phyloP scores from a whole-genome alignment of 345 rosid genomes.

The Ceriops tagal region DNA sequence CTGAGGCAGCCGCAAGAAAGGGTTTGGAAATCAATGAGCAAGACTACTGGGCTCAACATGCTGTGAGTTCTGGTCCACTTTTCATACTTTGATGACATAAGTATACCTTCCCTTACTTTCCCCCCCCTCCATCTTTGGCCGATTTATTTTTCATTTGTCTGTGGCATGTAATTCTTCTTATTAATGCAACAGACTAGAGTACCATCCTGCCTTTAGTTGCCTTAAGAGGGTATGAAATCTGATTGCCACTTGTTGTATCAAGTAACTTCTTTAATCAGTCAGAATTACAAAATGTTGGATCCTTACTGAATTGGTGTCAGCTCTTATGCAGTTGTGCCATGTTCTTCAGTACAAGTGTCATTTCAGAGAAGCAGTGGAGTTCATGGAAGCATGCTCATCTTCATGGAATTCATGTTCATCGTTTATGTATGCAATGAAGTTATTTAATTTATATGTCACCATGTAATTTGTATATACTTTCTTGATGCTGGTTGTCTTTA shows the following conservation, averaged over 20 bases:
- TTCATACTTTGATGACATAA: background rate
- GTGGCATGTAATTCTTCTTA: no score
- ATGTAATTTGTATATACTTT: background rate
- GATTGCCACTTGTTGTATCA: background rate
- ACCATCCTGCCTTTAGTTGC: no score
- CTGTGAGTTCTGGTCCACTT: slow-evolving; percentile 45
- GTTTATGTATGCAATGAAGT: slow-evolving; percentile 52
- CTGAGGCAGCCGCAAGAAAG: slow-evolving; percentile 71
- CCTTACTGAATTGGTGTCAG: slow-evolving; percentile 3
- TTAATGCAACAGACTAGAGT: no score
- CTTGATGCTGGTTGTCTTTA: background rate
- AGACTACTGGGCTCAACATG: slow-evolving; percentile 87
- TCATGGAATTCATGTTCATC: slow-evolving; percentile 69
- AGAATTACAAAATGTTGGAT: background rate
- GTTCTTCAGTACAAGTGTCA: slow-evolving; percentile 72
- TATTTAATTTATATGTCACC: background rate
- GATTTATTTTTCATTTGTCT: no score
- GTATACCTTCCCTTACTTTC: background rate
- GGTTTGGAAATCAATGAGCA: slow-evolving; percentile 64
- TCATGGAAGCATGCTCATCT: slow-evolving; percentile 68
- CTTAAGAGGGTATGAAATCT: background rate
- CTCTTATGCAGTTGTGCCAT: slow-evolving; percentile 68
- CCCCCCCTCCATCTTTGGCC: background rate
- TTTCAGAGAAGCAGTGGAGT: slow-evolving; percentile 78
- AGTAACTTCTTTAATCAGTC: background rate